phyloP scores from a whole-genome alignment of 805 yeast genomes.

The Wickerhamiella nectarea region DNA sequence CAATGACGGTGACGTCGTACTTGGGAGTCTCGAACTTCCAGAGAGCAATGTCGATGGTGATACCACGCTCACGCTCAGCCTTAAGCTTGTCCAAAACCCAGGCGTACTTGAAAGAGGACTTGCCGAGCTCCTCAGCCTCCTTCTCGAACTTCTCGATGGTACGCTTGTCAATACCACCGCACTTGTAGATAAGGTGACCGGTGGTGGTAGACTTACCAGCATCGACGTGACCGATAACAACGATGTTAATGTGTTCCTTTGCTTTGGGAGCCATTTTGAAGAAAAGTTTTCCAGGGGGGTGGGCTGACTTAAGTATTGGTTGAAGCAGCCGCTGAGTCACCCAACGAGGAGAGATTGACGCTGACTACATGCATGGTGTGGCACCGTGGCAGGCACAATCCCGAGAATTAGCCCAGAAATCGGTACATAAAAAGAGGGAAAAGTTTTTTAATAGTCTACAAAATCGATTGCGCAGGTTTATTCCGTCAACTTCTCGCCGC shows the following conservation, averaged over 20 bases:
- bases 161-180: constrained; percentile 97
- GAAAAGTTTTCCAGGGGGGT: not conserved
- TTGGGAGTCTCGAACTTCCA: constrained; percentile 89
- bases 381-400: not conserved
- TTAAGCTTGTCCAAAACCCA: constrained; percentile 92
- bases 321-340: not conserved
- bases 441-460: not conserved
- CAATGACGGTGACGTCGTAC: constrained; percentile 80
- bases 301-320: constrained; percentile 6
- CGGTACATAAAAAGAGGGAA: not conserved
- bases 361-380: not conserved
- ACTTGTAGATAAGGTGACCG: constrained; percentile 98
- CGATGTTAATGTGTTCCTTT: constrained; percentile 98
- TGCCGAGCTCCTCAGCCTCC: constrained; percentile 95
- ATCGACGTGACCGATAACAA: constrained; percentile 99
- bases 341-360: not conserved
- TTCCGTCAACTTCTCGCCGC: not conserved
- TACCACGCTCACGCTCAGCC: constrained; percentile 97
- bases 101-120: constrained; percentile 96
- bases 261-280: constrained; percentile 36
- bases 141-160: constrained; percentile 96
- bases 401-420: not conserved
- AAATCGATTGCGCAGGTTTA: not conserved
- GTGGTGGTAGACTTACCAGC: constrained; percentile 98
- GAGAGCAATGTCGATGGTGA: constrained; percentile 86